Base-by-base conservation (phyloP, 176 grass and related monocot genomes). In the Cenchrus americanus region DNA sequence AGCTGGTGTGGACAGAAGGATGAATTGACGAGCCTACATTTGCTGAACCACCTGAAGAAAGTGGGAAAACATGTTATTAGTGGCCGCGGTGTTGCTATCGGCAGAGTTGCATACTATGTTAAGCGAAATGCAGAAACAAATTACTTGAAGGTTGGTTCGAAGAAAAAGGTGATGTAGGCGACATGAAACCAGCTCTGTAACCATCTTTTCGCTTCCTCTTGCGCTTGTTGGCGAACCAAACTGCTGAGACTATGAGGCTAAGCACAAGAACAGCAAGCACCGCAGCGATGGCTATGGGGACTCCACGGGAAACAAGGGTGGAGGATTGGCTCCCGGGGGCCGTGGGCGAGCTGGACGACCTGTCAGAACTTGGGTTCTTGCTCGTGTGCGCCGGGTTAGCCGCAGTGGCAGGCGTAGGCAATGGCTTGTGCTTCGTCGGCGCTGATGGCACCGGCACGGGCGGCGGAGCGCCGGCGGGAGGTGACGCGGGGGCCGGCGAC, bases 171-270 rank as follows among this genome's bases (percentile, higher is more conserved):
- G 82, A 91, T 58, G 95, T 82, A 80, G 91, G 92, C 69, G 87
- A 74, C 54, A 87, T 71, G 66, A 95, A 90, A 13, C 91, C 90
- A 82, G 93, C 60, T 82, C 74, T 83, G 72, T 98, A 95, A 19
- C 80, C 91, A 77, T 81, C 26, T 10, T 10, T 41, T 4, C 64
- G 76, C 61, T 69, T 87, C 18, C 77, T 91, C 69, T 75, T 75
- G 8, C 87, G 83, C 55, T 90, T 95, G 62, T 84, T 93, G 4
- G 83, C 58, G 55, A 88, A 85, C 82, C 82, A 93, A 37, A 95
- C 24, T 40, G 79, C 82, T 14, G 76, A 18, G 24, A 75, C 88
- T 30, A 93, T 30, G 9, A 98, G 49, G 68, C 87, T 92, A 72
- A 92, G 80, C 3, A 91, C 37, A 24, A 92, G 76, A 81, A 93